Conservation (phyloP, 2,329 filamentous ascomycete species). For the Verticillium isaacii region DNA sequence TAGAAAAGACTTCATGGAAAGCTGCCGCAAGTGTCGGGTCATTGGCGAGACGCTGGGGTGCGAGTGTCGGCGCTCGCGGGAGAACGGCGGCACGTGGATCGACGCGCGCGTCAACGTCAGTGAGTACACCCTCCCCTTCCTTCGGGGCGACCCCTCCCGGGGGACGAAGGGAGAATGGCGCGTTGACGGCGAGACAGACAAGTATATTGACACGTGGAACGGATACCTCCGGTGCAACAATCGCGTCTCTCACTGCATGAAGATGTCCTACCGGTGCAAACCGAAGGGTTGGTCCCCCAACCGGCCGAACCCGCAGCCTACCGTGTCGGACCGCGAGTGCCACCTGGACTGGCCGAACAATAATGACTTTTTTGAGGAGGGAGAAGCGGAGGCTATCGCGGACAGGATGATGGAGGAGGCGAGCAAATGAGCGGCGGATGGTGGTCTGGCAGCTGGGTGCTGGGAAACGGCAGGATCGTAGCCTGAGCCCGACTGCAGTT, state of each 20-base stretch:
- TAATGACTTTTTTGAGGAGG: not conserved
- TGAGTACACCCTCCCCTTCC: not conserved
- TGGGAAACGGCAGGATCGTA: no score
- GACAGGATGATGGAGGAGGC: not conserved
- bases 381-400: not conserved
- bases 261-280: not conserved
- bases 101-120: conserved; percentile 5
- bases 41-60: not conserved
- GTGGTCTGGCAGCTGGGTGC: no score
- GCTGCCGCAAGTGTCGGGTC: conserved; percentile 2
- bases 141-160: not conserved
- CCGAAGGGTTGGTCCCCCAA: not conserved
- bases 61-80: conserved; percentile 4
- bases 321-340: not conserved
- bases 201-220: conserved; percentile 6
- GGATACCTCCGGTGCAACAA: conserved; percentile 6
- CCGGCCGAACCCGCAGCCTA: not conserved
- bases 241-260: conserved; percentile 4
- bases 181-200: not conserved
- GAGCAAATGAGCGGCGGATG: not conserved
- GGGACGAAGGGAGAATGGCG: not conserved
- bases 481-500: no score
- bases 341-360: not conserved
- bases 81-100: not conserved
- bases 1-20: not conserved